A percentile compares a stretch with the other conserved stretches of the same genome.
Conservation (phyloP, 768 basidiomycete species). For the Lactarius quietus region DNA sequence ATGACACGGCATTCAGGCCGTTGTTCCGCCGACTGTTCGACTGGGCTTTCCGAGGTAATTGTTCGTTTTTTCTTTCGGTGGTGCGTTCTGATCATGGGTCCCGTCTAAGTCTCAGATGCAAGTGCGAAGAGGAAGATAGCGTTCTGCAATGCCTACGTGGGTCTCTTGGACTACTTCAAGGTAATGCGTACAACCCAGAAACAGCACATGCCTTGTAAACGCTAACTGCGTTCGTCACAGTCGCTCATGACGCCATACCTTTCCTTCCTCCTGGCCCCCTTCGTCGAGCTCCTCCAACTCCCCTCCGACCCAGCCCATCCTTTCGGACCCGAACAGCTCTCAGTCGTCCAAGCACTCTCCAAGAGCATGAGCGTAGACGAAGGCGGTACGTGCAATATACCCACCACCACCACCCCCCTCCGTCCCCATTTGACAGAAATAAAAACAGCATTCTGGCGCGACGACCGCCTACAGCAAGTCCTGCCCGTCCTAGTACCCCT, state of each 20-base stretch:
- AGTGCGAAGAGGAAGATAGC: slow-evolving; percentile 53
- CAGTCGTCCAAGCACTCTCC: slow-evolving; percentile 55
- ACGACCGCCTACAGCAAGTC: slow-evolving; percentile 68
- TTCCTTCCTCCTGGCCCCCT: slow-evolving; percentile 65
- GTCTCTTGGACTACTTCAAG: slow-evolving; percentile 86
- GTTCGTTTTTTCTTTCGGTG: background rate
- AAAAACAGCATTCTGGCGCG: slow-evolving; percentile 79
- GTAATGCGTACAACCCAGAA: slow-evolving; percentile 38
- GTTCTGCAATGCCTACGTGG: slow-evolving; percentile 70
- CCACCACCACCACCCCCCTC: slow-evolving; percentile 28
- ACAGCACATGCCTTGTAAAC: no score
- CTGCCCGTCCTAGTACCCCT: slow-evolving; percentile 32
- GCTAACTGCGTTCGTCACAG: slow-evolving; percentile 36
- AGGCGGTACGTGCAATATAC: slow-evolving; percentile 59
- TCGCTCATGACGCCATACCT: slow-evolving; percentile 90
- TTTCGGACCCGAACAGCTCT: slow-evolving; percentile 45
- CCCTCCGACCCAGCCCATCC: slow-evolving; percentile 37
- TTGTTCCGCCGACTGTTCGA: slow-evolving; percentile 90
- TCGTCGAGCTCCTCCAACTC: slow-evolving; percentile 56
- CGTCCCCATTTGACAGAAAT: background rate
- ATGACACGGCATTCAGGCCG: slow-evolving; percentile 87
- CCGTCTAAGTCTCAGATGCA: slow-evolving; percentile 28
- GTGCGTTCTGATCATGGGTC: slow-evolving; percentile 1
- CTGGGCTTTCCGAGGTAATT: slow-evolving; percentile 76
- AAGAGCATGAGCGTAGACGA: slow-evolving; percentile 78